Base-by-base conservation (phyloP, 306 rosid genomes). In the Citrullus colocynthis region DNA sequence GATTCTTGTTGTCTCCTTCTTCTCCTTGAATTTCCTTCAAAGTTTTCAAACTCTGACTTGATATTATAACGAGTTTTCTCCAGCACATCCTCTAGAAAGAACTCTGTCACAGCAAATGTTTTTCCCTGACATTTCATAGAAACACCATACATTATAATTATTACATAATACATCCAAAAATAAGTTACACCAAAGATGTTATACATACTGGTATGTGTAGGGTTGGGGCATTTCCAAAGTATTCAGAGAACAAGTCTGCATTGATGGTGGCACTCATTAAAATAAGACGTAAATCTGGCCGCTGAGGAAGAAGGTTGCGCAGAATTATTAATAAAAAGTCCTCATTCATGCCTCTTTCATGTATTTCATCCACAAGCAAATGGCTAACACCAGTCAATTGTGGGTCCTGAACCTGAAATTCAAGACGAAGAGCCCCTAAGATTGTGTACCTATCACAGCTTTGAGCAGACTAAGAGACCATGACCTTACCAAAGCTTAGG, bases 331-430 rank as follows among this genome's bases (percentile, higher is more conserved):
- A 83, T 79, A 95, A 66, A 63, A 95, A 92, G 84, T 95, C 98
- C 81, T 95, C 98, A 77, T 95, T 90, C 92, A 95, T 95, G 88
- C 98, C 98, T 83, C 98, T 92, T 89, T 95, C 98, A 87, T 92
- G 98, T 84, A 95, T 92, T 89, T 92, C 98, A 86, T 95, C 98
- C 80, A 92, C 97, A 71, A 95, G 83, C 89, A 95, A 87, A 89
- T 95, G 97, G 85, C 96, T 92, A 79, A 90, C 88, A 49, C 96
- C 97, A 57, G 86, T 89, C 80, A 95, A 82, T 73, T 85, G 74
- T 32, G 97, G 97, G 85, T 95, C 98, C 80, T 92, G 93, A 65
- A 92, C 95, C 98, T 95, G 89, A 67, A 84, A 54, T 78, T 70
- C 75, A 83, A 86, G 77, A 71, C 51, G 77, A 82, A 64, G 80